These are phyloP conservation scores for Bocquillonia castaneifolia DNA, from an alignment of 441 rosid genomes.

Conservation along the genomic window DNA sequence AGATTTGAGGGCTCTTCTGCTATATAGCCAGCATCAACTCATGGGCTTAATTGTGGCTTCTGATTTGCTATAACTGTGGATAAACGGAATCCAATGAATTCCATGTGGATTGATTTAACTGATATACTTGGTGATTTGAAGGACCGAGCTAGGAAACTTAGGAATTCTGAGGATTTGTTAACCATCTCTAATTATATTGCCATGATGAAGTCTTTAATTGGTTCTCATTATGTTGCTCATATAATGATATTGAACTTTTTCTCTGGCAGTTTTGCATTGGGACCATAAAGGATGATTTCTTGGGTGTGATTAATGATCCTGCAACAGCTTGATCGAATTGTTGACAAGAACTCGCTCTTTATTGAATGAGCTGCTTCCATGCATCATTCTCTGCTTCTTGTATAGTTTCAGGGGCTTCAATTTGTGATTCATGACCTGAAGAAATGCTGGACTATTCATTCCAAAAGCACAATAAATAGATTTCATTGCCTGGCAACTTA, in stretches of 20 bases:
- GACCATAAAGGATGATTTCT: slow-evolving; percentile 89
- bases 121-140: not conserved
- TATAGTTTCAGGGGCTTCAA: not conserved
- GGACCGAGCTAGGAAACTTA: not conserved
- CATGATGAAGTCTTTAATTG: not conserved
- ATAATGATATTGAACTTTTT: not conserved
- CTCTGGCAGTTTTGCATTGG: slow-evolving; percentile 84
- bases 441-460: too few species aligned
- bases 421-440: not conserved
- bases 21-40: not conserved
- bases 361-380: not conserved
- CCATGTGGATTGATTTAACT: not conserved
- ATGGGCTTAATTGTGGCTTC: not conserved
- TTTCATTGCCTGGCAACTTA: not conserved
- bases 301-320: slow-evolving; percentile 95
- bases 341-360: not conserved
- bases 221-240: not conserved
- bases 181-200: not conserved
- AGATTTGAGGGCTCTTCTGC: not conserved
- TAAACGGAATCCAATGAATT: not conserved
- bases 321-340: slow-evolving; percentile 39
- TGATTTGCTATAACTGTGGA: not conserved
- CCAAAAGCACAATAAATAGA: too few species aligned
- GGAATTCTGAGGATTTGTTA: not conserved
- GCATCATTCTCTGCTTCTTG: not conserved